Conservation (phyloP, 2,329 filamentous ascomycete species). For the Fusarium sp. region DNA sequence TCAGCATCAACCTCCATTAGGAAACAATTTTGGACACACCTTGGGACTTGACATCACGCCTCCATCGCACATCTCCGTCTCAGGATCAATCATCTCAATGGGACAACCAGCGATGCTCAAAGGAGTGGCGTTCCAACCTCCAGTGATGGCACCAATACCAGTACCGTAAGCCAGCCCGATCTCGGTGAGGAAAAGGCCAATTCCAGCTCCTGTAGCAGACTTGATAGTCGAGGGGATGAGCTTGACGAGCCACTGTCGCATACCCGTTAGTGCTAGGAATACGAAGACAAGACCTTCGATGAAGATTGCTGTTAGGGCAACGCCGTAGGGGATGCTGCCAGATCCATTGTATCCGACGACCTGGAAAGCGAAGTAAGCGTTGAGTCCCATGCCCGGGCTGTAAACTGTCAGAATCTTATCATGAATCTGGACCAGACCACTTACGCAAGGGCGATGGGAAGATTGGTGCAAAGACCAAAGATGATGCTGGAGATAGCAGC, state of each 20-base stretch:
- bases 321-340: slow-evolving; percentile 75
- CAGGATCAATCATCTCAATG: slow-evolving; percentile 21
- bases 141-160: slow-evolving; percentile 80
- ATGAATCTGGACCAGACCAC: too few relatives aligned
- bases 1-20: too few relatives aligned
- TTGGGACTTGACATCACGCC: too few relatives aligned
- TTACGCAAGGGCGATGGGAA: too few relatives aligned
- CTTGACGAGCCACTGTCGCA: slow-evolving; percentile 85
- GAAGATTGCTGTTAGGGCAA: slow-evolving; percentile 84
- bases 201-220: slow-evolving; percentile 82
- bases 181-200: slow-evolving; percentile 79
- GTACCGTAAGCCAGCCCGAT: slow-evolving; percentile 80
- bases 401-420: too few relatives aligned
- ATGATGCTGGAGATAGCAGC: too few relatives aligned
- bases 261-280: slow-evolving; percentile 77
- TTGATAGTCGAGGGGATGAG: slow-evolving; percentile 84
- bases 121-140: slow-evolving; percentile 69
- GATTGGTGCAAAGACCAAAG: too few relatives aligned
- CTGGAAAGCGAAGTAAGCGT: slow-evolving; percentile 81
- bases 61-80: slow-evolving; percentile 33
- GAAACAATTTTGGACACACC: too few relatives aligned
- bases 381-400: slow-evolving; percentile 63
- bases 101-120: slow-evolving; percentile 77
- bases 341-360: slow-evolving; percentile 78
- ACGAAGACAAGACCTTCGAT: slow-evolving; percentile 85